Evolutionary conservation across 352 stramenopile genomes (phyloP).

Genomic region (Pythium graminicola): DNA sequence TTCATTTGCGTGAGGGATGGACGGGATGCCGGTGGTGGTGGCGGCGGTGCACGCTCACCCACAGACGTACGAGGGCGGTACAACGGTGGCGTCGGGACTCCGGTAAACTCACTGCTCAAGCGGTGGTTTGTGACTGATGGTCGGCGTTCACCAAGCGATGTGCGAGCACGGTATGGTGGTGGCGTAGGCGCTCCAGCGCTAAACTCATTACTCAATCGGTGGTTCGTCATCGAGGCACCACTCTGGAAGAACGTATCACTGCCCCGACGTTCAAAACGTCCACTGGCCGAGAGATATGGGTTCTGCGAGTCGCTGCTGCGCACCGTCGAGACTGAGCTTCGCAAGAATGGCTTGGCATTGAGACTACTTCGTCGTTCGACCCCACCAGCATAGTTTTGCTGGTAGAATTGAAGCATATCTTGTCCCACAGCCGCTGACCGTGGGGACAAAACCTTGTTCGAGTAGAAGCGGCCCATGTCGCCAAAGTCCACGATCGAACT

Average conservation of each 20-base stretch:
- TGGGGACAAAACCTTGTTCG: constrained; percentile 18
- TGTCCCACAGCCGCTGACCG: constrained; percentile 19
- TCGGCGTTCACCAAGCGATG: no score
- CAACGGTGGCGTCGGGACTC: no score
- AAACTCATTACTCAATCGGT: constrained; percentile 23
- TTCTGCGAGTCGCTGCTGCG: constrained; percentile 23
- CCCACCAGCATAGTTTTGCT: constrained; percentile 25
- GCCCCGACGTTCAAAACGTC: constrained; percentile 16
- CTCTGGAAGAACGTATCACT: constrained; percentile 27
- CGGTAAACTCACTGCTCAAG: no score
- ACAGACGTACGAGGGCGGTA: not conserved
- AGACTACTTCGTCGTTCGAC: constrained; percentile 17
- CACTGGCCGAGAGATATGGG: constrained; percentile 12
- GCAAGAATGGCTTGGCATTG: constrained; percentile 12
- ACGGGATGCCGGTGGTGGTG: constrained; percentile 9
- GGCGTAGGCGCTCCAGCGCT: constrained; percentile 2
- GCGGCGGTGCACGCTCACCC: constrained; percentile 4
- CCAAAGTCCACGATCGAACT: constrained; percentile 65
- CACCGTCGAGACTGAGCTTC: constrained; percentile 23
- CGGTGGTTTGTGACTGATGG: no score
- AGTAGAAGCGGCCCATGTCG: constrained; percentile 78
- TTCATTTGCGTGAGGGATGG: constrained; percentile 13
- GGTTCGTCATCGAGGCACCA: constrained; percentile 22
- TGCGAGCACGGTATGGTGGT: constrained; percentile 1
- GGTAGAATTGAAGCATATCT: constrained; percentile 26